Conservation (phyloP, 208 protist species). For the Trypanosoma caninum region DNA sequence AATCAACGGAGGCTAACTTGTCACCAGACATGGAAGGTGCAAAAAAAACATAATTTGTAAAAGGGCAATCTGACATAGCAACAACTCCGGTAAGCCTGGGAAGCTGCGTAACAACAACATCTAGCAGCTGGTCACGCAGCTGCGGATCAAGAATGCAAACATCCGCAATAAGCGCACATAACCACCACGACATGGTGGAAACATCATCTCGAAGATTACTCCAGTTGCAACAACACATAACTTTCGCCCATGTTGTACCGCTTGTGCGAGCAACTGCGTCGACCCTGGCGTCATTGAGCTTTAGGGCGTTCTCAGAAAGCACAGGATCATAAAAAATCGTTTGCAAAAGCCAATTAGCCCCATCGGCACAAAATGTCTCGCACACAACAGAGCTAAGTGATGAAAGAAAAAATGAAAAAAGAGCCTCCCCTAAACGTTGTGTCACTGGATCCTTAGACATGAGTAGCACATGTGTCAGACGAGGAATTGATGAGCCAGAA, state of each 20-base stretch:
- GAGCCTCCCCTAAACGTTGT: slow-evolving; percentile 26
- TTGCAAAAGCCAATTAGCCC: slow-evolving; percentile 40
- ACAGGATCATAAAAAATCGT: slow-evolving; percentile 41
- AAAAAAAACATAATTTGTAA: neutral
- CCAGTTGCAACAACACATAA: slow-evolving; percentile 48
- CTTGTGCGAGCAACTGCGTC: slow-evolving; percentile 43
- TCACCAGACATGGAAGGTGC: neutral
- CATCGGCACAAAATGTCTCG: slow-evolving; percentile 30
- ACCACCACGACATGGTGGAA: slow-evolving; percentile 53
- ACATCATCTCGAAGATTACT: slow-evolving; percentile 20
- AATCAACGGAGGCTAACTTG: neutral
- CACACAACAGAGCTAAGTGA: slow-evolving; percentile 23
- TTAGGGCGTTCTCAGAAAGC: slow-evolving; percentile 5
- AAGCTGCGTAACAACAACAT: slow-evolving; percentile 45
- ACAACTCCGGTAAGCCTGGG: slow-evolving; percentile 16
- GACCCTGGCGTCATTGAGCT: slow-evolving; percentile 32
- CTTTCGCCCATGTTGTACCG: slow-evolving; percentile 42
- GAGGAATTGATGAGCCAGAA: slow-evolving; percentile 22
- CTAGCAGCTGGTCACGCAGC: slow-evolving; percentile 35
- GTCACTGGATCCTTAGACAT: slow-evolving; percentile 24
- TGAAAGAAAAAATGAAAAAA: slow-evolving; percentile 39
- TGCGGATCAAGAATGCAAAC: slow-evolving; percentile 34
- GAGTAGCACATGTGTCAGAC: slow-evolving; percentile 23
- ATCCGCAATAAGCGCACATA: slow-evolving; percentile 46
- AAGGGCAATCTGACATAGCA: neutral